Evolutionary conservation across 164 flowering plant genomes (phyloP), one percentile per base, ranked within the genome.

Genomic region (Piper betle): DNA sequence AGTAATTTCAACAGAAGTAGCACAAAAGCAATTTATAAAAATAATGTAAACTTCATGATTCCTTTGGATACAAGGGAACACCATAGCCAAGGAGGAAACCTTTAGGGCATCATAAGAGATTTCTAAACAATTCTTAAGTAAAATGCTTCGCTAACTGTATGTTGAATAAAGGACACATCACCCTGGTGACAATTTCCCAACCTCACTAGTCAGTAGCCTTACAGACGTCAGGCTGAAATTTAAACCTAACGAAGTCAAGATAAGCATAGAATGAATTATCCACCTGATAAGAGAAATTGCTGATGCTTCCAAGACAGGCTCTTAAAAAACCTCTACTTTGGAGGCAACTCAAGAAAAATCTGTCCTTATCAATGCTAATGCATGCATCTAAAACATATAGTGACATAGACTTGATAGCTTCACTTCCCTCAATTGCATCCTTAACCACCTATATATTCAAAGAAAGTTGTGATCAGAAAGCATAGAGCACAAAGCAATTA

Each of bases 361-460:
- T 81, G 54, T 88, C 97, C 60, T 86, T 94, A 69, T 93, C 99
- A 67, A 88, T 75, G 69, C 84, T 77, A 66, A 90, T 74, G 66
- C 86, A 72, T 53, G 92, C 86, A 78, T 88, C 97, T 69, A 93
- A 73, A 62, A 93, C 87, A 82, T 81, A 86, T 16, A 86, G 71
- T 12, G 99, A 64, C 58, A 90, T 69, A 0, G 89, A 79, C 77
- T 85, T 90, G 57, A 85, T 92, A 70, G 88, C 82, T 77, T 90
- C 99, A 82, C 92, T 93, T 37, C 96, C 96, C 62, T 82, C 92
- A 63, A 74, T 76, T 60, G 92, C 94, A 80, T 93, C 99, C 72
- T 79, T 93, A 52, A 81, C 77, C 20, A 90, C 82, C 98, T 92
- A 77, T 50, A 69, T 8, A 50, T 10, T 11, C 19, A 11, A 57